A percentile compares a stretch with the other conserved stretches of the same genome.
Evolutionary conservation across 2,329 filamentous ascomycete genomes (phyloP).

Genomic region (Diatrype stigma): DNA sequence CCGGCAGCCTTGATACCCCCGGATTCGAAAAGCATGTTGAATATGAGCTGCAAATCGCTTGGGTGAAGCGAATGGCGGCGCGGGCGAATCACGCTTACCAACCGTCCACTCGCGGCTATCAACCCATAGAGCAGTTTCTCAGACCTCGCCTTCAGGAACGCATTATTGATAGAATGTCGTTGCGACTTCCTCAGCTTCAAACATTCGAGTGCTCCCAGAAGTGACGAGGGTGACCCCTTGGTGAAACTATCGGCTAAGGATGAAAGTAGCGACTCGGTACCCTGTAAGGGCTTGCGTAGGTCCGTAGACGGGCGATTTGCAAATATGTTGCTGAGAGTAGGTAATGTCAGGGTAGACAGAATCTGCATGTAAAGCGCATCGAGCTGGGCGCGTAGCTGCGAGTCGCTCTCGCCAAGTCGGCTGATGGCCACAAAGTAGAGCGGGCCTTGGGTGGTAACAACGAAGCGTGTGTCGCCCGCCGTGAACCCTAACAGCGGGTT

Average conservation of each 20-base stretch:
- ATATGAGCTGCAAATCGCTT: constrained; percentile 91
- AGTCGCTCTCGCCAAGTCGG: constrained; percentile 84
- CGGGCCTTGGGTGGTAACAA: constrained; percentile 78
- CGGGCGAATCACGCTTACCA: constrained; percentile 92
- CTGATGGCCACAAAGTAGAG: constrained; percentile 93
- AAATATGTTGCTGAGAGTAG: constrained; percentile 82
- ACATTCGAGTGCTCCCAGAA: constrained; percentile 89
- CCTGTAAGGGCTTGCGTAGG: constrained; percentile 81
- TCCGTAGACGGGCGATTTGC: constrained; percentile 90
- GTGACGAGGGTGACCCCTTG: constrained; percentile 79
- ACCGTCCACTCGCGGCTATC: constrained; percentile 83
- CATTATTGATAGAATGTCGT: constrained; percentile 79
- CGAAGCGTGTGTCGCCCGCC: constrained; percentile 81
- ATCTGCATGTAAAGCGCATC: constrained; percentile 98
- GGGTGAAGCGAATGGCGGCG: constrained; percentile 94
- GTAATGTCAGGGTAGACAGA: constrained; percentile 86
- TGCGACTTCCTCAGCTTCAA: constrained; percentile 88
- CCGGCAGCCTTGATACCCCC: constrained; percentile 84
- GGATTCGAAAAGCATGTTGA: constrained; percentile 99
- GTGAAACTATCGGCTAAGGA: constrained; percentile 94
- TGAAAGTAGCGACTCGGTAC: constrained; percentile 85
- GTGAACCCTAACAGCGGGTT: constrained; percentile 80
- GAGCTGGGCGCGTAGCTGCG: constrained; percentile 80
- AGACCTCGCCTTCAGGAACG: constrained; percentile 72
- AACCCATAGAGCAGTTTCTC: constrained; percentile 85